Evolutionary conservation across 495 filamentous ascomycete genomes (phyloP), one percentile per base, ranked within the genome.

Genomic region (Trichoderma parareesei): DNA sequence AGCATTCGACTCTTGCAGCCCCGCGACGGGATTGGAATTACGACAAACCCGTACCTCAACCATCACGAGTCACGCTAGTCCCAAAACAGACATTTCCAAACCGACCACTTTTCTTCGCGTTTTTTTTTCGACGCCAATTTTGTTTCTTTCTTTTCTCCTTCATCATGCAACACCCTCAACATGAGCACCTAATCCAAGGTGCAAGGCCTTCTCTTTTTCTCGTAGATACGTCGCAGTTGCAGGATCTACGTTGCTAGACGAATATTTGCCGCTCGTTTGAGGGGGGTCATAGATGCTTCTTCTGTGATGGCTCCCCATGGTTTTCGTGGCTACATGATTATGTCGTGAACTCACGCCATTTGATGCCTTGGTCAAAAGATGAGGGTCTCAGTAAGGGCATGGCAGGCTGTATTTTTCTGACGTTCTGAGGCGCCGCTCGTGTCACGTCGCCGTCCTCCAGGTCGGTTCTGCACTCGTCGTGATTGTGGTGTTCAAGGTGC

Each of bases 251-350:
- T 75, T 75, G 71, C 73, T 38, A 75, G 71, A 76, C 67, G 33
- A 68, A 35, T 16, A 66, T 48, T 37, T n/a, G 69, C 73, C 74
- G 71, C 68, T 60, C 61, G 74, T 76, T 76, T 76, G 74, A 76
- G 74, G 74, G 74, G 72, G 66, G 71, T 64, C 72, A 49, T 69
- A 75, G 73, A 35, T 69, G 57, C 14, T 20, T 38, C 64, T 38
- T 68, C 70, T n/a, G 27, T 75, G 72, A 75, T 59, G 70, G 63
- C 68, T 74, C 73, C 73, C 73, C 44, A 76, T 76, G 72, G 68
- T 68, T 66, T 65, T 65, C 60, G 48, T 69, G 71, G 73, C 69
- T 46, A 75, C 72, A 74, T 70, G n/a, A n/a, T n/a, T n/a, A n/a
- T n/a, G n/a, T n/a, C n/a, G n/a, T n/a, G n/a, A n/a, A n/a, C n/a